Evolutionary conservation across 2,329 filamentous ascomycete species (phyloP).

Genomic region (Helotiales sp.): DNA sequence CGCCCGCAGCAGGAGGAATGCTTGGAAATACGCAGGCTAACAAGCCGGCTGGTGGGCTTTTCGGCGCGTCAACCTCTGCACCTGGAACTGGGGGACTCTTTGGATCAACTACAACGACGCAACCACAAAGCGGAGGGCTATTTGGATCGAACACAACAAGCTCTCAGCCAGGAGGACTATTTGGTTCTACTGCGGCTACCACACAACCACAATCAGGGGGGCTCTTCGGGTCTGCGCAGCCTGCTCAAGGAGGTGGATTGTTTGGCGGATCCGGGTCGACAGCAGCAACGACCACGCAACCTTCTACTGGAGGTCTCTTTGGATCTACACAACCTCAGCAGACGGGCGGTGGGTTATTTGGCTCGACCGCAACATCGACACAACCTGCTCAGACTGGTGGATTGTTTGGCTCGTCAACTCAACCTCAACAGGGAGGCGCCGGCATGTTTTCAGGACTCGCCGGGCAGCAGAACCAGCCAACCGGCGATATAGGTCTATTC

Average conservation of each 20-base stretch:
- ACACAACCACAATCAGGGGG: slow-evolving; percentile 27
- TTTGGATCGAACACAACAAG: no score
- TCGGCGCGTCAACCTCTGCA: slow-evolving; percentile 3
- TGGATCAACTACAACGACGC: slow-evolving; percentile 31
- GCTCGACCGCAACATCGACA: slow-evolving; percentile 21
- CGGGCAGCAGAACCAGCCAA: slow-evolving; percentile 24
- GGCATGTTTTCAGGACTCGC: slow-evolving; percentile 23
- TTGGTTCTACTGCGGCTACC: slow-evolving; percentile 25
- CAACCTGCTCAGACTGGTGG: slow-evolving; percentile 28
- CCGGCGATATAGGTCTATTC: slow-evolving; percentile 31
- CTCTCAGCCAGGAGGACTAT: slow-evolving; percentile 33
- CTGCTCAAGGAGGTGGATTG: slow-evolving; percentile 29
- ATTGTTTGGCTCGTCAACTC: slow-evolving; percentile 26
- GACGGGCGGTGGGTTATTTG: slow-evolving; percentile 37
- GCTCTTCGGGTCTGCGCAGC: slow-evolving; percentile 30
- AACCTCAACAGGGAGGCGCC: slow-evolving; percentile 25
- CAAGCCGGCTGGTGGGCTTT: slow-evolving; percentile 24
- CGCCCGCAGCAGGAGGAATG: slow-evolving; percentile 33
- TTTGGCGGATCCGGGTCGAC: slow-evolving; percentile 38
- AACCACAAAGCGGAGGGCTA: slow-evolving; percentile 28
- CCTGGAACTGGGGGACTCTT: slow-evolving; percentile 29
- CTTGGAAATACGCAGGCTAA: slow-evolving; percentile 32
- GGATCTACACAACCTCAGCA: slow-evolving; percentile 29
- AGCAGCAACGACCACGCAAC: slow-evolving; percentile 17
- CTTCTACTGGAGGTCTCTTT: slow-evolving; percentile 33